phyloP scores from a whole-genome alignment of 1,284 basidiomycete species.

The Coniferiporia sulphurascens region DNA sequence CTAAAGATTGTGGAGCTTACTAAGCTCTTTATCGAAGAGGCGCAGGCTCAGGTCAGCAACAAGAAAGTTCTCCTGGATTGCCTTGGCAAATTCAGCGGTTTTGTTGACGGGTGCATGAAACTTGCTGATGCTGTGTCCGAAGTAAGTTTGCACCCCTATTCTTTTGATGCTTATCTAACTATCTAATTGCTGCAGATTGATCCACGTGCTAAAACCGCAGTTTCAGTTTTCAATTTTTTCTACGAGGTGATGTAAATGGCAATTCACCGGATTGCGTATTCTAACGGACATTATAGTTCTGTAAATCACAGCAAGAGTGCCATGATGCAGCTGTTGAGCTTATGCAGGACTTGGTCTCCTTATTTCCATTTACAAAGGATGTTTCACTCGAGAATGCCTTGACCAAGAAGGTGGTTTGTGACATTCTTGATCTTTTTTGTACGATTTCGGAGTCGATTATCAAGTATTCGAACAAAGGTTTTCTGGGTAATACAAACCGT shows the following conservation, averaged over 20 bases:
- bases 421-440: not conserved
- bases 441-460: not conserved
- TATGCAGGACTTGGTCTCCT: not conserved
- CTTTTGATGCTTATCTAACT: not conserved
- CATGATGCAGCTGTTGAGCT: not conserved
- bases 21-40: not conserved
- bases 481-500: not conserved
- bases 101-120: not conserved
- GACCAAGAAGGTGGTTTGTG: not conserved
- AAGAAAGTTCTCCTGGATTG: not conserved
- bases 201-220: not conserved
- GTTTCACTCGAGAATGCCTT: not conserved
- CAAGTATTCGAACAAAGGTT: not conserved
- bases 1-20: not conserved
- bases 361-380: not conserved
- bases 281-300: not conserved
- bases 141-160: not conserved
- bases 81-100: not conserved
- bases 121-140: not conserved
- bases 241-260: not conserved
- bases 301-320: not conserved
- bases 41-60: not conserved
- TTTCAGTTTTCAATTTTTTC: not conserved
- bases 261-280: not conserved
- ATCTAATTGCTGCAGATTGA: not conserved